Evolutionary conservation across 2,329 filamentous ascomycete species (phyloP), one percentile per base, ranked within the genome.

Genomic region (Phyllosticta paracitricarpa): DNA sequence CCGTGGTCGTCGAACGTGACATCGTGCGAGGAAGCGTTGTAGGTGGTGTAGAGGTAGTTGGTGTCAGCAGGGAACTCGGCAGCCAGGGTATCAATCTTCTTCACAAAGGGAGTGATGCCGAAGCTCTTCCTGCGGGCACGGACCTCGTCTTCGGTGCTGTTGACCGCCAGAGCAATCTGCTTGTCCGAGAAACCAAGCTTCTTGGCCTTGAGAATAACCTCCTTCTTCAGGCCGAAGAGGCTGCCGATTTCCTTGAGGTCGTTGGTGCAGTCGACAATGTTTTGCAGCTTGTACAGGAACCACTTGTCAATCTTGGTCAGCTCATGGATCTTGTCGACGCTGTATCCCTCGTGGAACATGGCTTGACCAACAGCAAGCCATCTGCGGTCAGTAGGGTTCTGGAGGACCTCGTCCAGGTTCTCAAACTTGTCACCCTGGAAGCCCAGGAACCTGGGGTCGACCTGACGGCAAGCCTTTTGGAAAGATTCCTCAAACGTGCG

Each of bases 261-360:
- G 66, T 85, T 85, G 63, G 89, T 90, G 79, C 89, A 92, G 76
- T 97, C 85, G 58, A 96, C 94, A 70, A 99, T 89, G 80, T 97
- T 97, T 79, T 96, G 87, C 58, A 99, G 85, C 84, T 99, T 97
- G 85, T 97, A 85, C 69, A 99, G 79, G 82, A 99, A 99, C 94
- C 94, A 97, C 78, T 96, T 96, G 80, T 97, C 94, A 70, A 99
- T 99, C 83, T 96, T 97, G 78, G 89, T 96, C 68, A 99, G 80
- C 6, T 97, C 91, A 73, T 97, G 91, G 17, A 99, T 82, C 74
- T 84, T 86, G 66, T 99, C 93, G 55, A 97, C 91, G 1, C 89
- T 85, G 81, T 99, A 99, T 76, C 89, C 88, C 78, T 97, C 91
- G 80, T 97, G 91, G 67, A 96, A 85, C 91, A 99, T 95, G 66